Base-by-base conservation (phyloP, 495 filamentous ascomycete species). In the Penicillium robsamsonii region DNA sequence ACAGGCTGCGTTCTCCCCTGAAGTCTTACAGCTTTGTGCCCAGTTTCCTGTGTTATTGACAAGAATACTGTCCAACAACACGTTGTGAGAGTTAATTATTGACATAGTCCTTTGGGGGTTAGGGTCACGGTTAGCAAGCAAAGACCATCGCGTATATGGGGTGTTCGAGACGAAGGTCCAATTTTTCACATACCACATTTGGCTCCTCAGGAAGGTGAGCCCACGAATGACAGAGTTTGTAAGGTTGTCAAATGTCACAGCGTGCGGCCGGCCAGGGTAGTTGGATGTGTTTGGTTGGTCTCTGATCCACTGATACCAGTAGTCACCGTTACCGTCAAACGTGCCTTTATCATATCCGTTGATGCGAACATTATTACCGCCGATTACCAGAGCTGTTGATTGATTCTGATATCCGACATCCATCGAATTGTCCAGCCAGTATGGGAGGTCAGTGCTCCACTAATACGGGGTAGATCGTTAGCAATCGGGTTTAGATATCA, bases 401-500 rank as follows among this genome's bases (percentile, higher is more conserved):
- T 79, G 77, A 48, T 78, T 80, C 60, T 80, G 78, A 52, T 77
- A 77, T 8, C 75, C 76, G 15, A 78, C 68, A 4, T 60, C 45
- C 20, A 79, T 46, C n/a, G 72, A 75, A 50, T 77, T 60, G 37
- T 70, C 69, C 1, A 79, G 62, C 76, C 78, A 81, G 61, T 81
- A 81, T 0, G 43, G 46, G 9, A 76, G 74, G 55, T 81, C 68
- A 3, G 69, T 78, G 24, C 70, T 72, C 74, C 74, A 80, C 67
- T 70, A 25, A 33, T 2, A 13, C 12, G 1, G 13, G 4, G 12
- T 11, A 35, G 31, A 35, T 35, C 5, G 12, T 35, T 12, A 35
- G 31, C 12, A 6, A 6, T 5, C 31, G 2, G 12, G 13, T 13
- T 15, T 35, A 1, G 31, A 1, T 12, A 5, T 13, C 10, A 35